Percentiles rank a stretch among this genome's conserved stretches.
These are phyloP conservation scores for Eragrostis tef DNA, from an alignment of 202 grass and related monocot species.

Conservation along the genomic window DNA sequence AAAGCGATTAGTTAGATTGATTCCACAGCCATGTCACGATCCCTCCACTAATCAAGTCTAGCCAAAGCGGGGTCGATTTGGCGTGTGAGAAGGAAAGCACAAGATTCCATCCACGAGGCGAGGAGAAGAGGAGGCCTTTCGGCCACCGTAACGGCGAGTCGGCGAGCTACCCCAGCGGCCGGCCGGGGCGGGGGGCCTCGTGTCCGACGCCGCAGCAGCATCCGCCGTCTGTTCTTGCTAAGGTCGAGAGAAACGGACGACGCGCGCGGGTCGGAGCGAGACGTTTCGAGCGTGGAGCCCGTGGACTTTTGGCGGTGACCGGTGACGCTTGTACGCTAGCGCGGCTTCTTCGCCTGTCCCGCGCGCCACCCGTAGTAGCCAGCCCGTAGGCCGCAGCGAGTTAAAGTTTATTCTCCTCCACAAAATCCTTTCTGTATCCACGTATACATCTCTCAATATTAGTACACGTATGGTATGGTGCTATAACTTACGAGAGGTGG, in stretches of 20 bases:
- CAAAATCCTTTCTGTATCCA: too few species aligned
- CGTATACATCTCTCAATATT: too few species aligned
- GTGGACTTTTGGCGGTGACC: slow-evolving; percentile 36
- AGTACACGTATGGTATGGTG: not conserved
- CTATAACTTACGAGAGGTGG: slow-evolving; percentile 18
- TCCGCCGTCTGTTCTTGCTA: slow-evolving; percentile 34
- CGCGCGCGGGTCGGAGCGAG: not conserved
- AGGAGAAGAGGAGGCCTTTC: not conserved
- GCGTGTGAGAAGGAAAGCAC: slow-evolving; percentile 13
- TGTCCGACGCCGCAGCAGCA: not conserved
- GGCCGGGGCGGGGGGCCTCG: too few species aligned
- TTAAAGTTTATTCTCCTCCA: too few species aligned
- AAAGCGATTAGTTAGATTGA: slow-evolving; percentile 9
- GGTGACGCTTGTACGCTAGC: too few species aligned
- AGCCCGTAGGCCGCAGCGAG: too few species aligned
- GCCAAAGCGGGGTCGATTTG: not conserved
- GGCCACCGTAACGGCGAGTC: not conserved
- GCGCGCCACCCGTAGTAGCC: too few species aligned
- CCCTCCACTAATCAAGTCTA: not conserved
- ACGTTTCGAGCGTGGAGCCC: not conserved
- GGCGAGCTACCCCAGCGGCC: not conserved
- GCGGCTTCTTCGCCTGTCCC: too few species aligned
- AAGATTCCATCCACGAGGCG: slow-evolving; percentile 38
- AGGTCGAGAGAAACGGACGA: slow-evolving; percentile 8
- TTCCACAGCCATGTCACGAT: not conserved